Evolutionary conservation across 306 rosid species (phyloP).

Genomic region (Citrullus amarus): DNA sequence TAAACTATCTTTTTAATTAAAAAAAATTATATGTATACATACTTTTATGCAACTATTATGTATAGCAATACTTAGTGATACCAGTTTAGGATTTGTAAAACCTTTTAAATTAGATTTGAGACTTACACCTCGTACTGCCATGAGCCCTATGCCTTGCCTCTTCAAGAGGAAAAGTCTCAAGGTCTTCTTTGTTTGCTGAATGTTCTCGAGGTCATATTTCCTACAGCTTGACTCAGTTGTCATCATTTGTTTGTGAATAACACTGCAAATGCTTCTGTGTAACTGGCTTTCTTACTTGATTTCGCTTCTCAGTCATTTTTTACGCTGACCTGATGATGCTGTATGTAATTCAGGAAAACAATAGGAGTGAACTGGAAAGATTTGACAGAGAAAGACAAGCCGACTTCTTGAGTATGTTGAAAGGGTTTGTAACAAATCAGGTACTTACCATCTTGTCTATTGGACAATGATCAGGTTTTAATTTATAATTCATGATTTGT

Average conservation of each 20-base stretch:
- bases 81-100: not conserved
- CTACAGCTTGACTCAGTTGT: not conserved
- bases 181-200: not conserved
- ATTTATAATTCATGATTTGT: not conserved
- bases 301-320: not conserved
- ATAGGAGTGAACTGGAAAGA: constrained; percentile 80
- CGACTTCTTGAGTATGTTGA: constrained; percentile 87
- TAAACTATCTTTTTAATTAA: no score
- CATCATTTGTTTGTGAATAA: not conserved
- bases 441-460: constrained; percentile 20
- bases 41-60: not conserved
- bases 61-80: not conserved
- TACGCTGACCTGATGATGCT: not conserved
- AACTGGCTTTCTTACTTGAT: not conserved
- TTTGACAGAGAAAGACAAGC: constrained; percentile 65
- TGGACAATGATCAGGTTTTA: not conserved
- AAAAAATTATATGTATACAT: no score
- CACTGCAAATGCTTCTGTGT: not conserved
- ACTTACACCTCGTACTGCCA: not conserved
- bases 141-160: no score
- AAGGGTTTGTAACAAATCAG: constrained; percentile 89
- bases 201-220: not conserved
- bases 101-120: not conserved
- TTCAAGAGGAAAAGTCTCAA: not conserved
- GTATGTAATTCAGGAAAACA: constrained; percentile 61